phyloP scores from a whole-genome alignment of 345 rosid species.

The Microthlaspi erraticum region DNA sequence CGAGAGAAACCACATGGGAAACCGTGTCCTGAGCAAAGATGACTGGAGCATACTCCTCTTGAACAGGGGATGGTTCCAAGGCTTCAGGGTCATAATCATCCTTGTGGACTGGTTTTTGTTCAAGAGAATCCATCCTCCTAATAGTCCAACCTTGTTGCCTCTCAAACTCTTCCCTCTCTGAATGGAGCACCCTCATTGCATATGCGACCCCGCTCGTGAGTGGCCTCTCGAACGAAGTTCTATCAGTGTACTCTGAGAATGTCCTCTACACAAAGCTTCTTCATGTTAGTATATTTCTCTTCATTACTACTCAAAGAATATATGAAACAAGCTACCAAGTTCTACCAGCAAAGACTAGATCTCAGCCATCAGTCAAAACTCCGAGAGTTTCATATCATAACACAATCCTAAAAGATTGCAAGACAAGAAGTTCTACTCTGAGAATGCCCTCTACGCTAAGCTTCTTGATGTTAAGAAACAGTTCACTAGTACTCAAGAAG shows the following conservation, averaged over 20 bases:
- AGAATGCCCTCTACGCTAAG: no score
- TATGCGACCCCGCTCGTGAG: conserved; percentile 98
- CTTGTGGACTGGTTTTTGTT: conserved; percentile 81
- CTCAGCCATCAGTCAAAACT: background rate
- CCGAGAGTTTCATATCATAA: background rate
- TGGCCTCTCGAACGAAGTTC: conserved; percentile 98
- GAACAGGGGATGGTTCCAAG: conserved; percentile 78
- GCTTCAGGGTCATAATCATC: conserved; percentile 66
- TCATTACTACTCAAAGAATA: background rate
- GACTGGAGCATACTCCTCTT: conserved; percentile 96
- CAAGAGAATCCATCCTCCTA: conserved; percentile 66
- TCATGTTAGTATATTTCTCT: background rate
- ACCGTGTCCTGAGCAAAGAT: conserved; percentile 98
- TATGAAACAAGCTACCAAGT: background rate
- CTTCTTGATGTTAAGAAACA: no score
- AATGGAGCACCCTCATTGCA: conserved; percentile 87
- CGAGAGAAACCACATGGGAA: conserved; percentile 87
- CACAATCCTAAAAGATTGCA: background rate
- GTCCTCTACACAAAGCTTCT: conserved; percentile 58
- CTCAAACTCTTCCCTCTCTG: conserved; percentile 93
- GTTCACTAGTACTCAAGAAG: no score
- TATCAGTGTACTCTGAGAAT: conserved; percentile 89
- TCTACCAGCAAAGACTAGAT: background rate
- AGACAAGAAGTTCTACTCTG: background rate
- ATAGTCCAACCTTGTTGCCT: conserved; percentile 94